Evolutionary conservation across 2,329 filamentous ascomycete genomes (phyloP).

Genomic region (Alternaria postmessia): DNA sequence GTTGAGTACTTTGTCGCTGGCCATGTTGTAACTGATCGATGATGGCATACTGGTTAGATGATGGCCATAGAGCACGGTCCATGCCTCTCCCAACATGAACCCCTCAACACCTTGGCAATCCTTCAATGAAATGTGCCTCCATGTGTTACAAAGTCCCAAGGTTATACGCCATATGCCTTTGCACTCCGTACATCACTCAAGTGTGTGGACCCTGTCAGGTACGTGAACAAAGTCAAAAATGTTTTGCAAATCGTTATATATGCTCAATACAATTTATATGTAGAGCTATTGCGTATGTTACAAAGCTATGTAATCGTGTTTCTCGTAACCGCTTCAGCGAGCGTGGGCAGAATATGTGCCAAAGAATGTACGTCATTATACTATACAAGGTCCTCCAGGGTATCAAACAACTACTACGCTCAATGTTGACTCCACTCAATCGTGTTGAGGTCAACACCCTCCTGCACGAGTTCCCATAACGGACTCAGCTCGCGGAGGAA

Average conservation of each 20-base stretch:
- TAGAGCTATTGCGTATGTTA: constrained; percentile 18
- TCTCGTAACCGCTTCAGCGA: constrained; percentile 36
- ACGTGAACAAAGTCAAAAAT: neutral
- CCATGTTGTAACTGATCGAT: constrained; percentile 62
- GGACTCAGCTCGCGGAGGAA: constrained; percentile 96
- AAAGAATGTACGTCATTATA: constrained; percentile 23
- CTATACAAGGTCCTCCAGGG: constrained; percentile 31
- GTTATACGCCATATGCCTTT: neutral
- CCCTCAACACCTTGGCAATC: constrained; percentile 33
- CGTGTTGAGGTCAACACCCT: constrained; percentile 92
- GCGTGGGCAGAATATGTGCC: constrained; percentile 25
- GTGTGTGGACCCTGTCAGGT: neutral
- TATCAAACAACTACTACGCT: constrained; percentile 36
- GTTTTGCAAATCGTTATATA: neutral
- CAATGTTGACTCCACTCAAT: constrained; percentile 99
- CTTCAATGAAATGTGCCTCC: neutral
- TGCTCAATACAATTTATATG: constrained; percentile 14
- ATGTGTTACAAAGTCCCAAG: neutral
- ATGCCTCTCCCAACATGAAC: neutral
- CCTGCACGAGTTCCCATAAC: constrained; percentile 96
- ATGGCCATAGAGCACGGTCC: neutral
- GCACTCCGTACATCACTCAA: neutral
- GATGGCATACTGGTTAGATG: constrained; percentile 23
- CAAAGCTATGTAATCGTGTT: constrained; percentile 30
- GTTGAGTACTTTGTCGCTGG: constrained; percentile 88